Percentiles rank a stretch among this genome's conserved stretches.
phyloP scores from a whole-genome alignment of 345 rosid genomes.

The Carallia pectinifolia region DNA sequence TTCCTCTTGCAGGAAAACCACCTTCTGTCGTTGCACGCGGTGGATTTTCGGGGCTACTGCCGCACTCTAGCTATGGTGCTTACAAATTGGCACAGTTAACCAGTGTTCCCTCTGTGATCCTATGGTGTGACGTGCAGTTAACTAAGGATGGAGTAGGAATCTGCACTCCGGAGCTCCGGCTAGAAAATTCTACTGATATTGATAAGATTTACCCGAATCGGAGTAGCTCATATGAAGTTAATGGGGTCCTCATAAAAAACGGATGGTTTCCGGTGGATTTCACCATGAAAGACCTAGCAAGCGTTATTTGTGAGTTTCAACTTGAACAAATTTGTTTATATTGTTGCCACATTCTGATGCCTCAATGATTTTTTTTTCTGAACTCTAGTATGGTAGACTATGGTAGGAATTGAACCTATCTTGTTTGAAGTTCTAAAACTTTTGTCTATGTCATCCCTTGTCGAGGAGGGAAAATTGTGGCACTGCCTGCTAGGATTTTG shows the following conservation, averaged over 20 bases:
- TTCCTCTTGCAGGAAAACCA: slow-evolving; percentile 48
- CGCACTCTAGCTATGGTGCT: slow-evolving; percentile 61
- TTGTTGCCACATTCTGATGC: background rate
- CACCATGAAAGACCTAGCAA: slow-evolving; percentile 37
- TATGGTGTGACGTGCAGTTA: slow-evolving; percentile 90
- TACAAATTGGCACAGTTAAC: slow-evolving; percentile 34
- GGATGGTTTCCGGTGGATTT: slow-evolving; percentile 83
- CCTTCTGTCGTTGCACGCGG: slow-evolving; percentile 81
- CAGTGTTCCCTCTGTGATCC: slow-evolving; percentile 37
- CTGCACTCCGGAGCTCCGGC: slow-evolving; percentile 66
- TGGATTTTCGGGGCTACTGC: slow-evolving; percentile 84
- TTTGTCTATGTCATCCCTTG: too few relatives aligned
- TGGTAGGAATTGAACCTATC: too few relatives aligned
- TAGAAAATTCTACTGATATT: slow-evolving; percentile 50
- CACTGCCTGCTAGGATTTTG: too few relatives aligned
- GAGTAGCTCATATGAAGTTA: slow-evolving; percentile 39
- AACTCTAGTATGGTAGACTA: background rate
- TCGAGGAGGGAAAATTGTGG: too few relatives aligned
- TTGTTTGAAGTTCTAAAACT: too few relatives aligned
- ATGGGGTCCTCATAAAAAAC: slow-evolving; percentile 41
- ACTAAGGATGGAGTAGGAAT: slow-evolving; percentile 77
- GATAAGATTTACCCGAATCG: background rate
- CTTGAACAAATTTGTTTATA: background rate
- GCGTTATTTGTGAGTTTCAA: slow-evolving; percentile 47
- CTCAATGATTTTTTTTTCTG: background rate